Percentiles rank a stretch among this genome's conserved stretches.
Evolutionary conservation across 228 moss, liverwort and hornwort genomes (phyloP).

Genomic region (Sphagnum fallax): DNA sequence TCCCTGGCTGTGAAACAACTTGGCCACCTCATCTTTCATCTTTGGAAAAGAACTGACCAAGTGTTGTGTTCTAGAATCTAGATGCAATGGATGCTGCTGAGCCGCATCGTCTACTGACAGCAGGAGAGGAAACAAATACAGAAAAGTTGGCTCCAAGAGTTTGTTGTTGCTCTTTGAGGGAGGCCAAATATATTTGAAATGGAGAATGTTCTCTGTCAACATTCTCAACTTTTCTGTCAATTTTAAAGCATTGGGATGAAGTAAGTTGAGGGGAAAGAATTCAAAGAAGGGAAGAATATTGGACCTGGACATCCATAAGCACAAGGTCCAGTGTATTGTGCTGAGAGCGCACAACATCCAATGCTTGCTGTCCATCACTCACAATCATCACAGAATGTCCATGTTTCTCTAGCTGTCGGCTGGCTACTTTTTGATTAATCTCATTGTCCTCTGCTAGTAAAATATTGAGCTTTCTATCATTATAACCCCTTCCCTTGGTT

Average conservation of each 20-base stretch:
- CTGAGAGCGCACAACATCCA: constrained; percentile 38
- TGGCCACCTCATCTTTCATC: neutral
- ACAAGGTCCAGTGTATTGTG: constrained; percentile 70
- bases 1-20: neutral
- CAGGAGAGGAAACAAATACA: neutral
- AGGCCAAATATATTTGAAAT: too few species aligned
- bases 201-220: neutral
- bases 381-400: constrained; percentile 69
- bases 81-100: too few species aligned
- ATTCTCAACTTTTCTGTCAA: neutral
- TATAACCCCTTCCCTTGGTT: constrained; percentile 25
- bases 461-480: neutral
- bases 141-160: too few species aligned
- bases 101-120: neutral
- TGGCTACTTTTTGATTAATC: constrained; percentile 87
- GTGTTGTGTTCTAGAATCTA: neutral
- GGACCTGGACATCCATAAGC: constrained; percentile 93
- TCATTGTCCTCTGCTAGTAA: constrained; percentile 71
- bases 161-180: too few species aligned
- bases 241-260: neutral
- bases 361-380: constrained; percentile 74
- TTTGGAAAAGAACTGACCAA: neutral
- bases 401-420: constrained; percentile 75
- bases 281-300: neutral
- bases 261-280: neutral